Evolutionary conservation across 2,329 filamentous ascomycete species (phyloP).

Genomic region (Fusarium redolens): DNA sequence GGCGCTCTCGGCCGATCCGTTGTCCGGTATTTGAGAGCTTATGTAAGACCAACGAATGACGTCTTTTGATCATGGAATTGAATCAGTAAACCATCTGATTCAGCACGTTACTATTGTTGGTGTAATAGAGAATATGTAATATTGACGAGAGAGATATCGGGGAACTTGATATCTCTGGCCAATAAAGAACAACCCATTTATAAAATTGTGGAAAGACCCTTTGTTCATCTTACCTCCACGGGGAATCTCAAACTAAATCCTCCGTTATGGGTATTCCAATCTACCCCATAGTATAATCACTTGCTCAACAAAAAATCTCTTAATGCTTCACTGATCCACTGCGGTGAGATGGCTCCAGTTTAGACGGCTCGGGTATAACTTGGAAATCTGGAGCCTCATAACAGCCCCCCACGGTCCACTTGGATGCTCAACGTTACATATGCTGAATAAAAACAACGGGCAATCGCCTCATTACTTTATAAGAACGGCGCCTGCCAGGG

Average conservation of each 20-base stretch:
- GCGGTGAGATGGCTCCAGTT: background rate
- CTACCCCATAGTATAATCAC: background rate
- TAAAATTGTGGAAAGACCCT: conserved; percentile 15
- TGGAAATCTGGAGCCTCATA: background rate
- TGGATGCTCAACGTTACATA: background rate
- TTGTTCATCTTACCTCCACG: conserved; percentile 7
- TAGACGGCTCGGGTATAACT: background rate
- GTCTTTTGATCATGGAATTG: background rate
- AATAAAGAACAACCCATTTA: background rate
- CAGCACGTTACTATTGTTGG: background rate
- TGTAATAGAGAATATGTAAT: background rate
- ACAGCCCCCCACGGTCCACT: background rate
- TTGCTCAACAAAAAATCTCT: conserved; percentile 7
- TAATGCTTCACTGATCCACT: background rate
- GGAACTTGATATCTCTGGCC: background rate
- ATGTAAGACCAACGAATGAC: background rate
- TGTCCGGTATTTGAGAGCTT: background rate
- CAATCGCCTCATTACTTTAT: background rate
- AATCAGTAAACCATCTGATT: background rate
- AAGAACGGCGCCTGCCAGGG: background rate
- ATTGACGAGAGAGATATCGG: conserved; percentile 1
- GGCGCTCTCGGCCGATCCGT: background rate
- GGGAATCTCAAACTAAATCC: conserved; percentile 8
- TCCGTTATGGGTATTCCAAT: background rate
- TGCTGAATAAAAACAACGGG: background rate